phyloP scores from a whole-genome alignment of 176 grass and related monocot species.

The Phoenix dactylifera region DNA sequence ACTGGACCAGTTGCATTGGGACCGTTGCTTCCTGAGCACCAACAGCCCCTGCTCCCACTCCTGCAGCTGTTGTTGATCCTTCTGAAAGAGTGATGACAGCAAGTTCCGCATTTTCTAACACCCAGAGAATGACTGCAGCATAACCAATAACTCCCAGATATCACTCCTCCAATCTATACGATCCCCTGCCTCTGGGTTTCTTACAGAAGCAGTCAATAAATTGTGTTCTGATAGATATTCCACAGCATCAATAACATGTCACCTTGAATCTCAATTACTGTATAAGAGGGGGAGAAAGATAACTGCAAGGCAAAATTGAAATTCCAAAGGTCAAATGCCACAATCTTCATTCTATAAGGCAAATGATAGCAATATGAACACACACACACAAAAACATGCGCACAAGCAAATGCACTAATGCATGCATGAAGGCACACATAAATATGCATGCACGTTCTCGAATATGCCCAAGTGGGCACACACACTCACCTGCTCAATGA shows the following conservation, averaged over 20 bases:
- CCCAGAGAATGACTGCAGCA: conserved; percentile 66
- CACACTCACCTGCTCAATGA: too few species aligned
- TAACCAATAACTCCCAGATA: conserved; percentile 87
- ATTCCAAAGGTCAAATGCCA: too few species aligned
- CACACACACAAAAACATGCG: too few species aligned
- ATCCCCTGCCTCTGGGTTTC: conserved; percentile 36
- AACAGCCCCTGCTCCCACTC: conserved; percentile 38
- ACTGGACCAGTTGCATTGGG: conserved; percentile 37
- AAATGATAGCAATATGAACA: too few species aligned
- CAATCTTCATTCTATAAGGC: too few species aligned
- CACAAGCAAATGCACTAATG: too few species aligned
- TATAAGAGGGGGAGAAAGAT: not conserved
- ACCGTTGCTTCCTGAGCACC: conserved; percentile 37
- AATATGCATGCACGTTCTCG: too few species aligned
- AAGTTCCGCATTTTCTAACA: conserved; percentile 71
- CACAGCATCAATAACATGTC: conserved; percentile 65
- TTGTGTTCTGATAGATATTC: conserved; percentile 60
- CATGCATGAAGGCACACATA: too few species aligned
- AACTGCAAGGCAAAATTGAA: too few species aligned
- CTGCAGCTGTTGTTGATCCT: conserved; percentile 41
- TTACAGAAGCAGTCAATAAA: conserved; percentile 71
- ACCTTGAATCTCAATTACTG: conserved; percentile 81
- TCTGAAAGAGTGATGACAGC: conserved; percentile 40
- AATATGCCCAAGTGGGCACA: too few species aligned
- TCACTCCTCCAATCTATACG: conserved; percentile 41